Evolutionary conservation across 306 rosid genomes (phyloP).

Genomic region (Malus sylvestris): DNA sequence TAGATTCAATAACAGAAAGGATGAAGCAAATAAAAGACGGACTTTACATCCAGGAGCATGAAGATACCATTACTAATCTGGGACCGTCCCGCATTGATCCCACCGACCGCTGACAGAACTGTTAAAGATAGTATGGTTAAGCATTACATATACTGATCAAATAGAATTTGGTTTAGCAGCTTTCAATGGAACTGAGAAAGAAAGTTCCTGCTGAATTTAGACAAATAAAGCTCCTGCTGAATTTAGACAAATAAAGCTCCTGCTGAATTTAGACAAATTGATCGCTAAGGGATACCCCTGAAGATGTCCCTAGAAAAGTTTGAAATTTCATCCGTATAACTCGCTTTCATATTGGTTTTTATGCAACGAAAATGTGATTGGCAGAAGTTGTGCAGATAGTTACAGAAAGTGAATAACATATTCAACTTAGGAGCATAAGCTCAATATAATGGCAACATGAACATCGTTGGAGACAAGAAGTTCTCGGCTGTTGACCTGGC

Average conservation of each 20-base stretch:
- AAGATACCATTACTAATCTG: conserved; percentile 44
- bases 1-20: background rate
- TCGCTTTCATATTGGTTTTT: background rate
- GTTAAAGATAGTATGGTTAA: conserved; percentile 16
- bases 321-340: background rate
- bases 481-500: background rate
- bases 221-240: background rate
- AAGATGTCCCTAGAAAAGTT: background rate
- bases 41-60: conserved; percentile 19
- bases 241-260: background rate
- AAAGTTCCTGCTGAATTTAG: background rate
- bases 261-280: background rate
- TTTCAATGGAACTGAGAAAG: conserved; percentile 1
- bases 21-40: background rate
- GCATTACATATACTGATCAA: background rate
- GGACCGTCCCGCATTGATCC: conserved; percentile 63
- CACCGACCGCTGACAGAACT: conserved; percentile 94
- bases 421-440: background rate
- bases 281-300: background rate
- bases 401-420: background rate
- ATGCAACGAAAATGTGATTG: no score
- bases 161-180: conserved; percentile 13
- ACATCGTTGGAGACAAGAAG: background rate
- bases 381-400: background rate
- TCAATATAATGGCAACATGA: background rate